A percentile compares a stretch with the other conserved stretches of the same genome.
phyloP scores from a whole-genome alignment of 2,329 filamentous ascomycete species.

The Dothistroma pini region DNA sequence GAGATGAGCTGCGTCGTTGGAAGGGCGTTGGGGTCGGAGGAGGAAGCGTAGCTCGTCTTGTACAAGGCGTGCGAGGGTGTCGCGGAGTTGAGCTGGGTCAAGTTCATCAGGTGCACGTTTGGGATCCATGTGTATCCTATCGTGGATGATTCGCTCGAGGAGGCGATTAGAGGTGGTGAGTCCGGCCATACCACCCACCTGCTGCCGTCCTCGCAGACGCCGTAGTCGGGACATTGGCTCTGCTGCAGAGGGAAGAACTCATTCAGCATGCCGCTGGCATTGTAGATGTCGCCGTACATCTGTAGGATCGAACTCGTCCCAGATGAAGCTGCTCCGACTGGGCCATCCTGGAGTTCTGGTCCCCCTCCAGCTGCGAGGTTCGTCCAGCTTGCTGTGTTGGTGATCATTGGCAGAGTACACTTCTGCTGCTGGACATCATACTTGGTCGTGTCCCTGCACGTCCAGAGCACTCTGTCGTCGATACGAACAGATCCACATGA shows the following conservation, averaged over 20 bases:
- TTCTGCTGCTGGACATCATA: conserved; percentile 12
- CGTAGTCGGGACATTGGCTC: conserved; percentile 19
- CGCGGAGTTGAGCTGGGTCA: conserved; percentile 14
- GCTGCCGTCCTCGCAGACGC: conserved; percentile 21
- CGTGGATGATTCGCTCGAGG: conserved; percentile 6
- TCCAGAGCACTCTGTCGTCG: conserved; percentile 24
- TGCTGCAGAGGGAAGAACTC: conserved; percentile 22
- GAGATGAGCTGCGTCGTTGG: conserved; percentile 17
- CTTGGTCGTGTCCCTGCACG: conserved; percentile 25
- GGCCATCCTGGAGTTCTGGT: conserved; percentile 5
- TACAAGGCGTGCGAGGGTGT: conserved; percentile 20
- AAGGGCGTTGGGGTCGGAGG: conserved; percentile 13
- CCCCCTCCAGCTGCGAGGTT: conserved; percentile 14
- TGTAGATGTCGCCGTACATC: conserved; percentile 22
- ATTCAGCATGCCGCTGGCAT: neutral
- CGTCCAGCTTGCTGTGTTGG: conserved; percentile 25
- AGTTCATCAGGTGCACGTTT: conserved; percentile 14
- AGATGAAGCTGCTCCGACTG: conserved; percentile 18
- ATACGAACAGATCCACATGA: conserved; percentile 24
- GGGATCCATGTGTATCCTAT: conserved; percentile 25
- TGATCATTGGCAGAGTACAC: conserved; percentile 17
- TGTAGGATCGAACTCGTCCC: conserved; percentile 20
- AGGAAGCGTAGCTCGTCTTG: conserved; percentile 16
- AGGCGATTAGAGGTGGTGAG: conserved; percentile 20
- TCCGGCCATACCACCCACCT: conserved; percentile 26